phyloP scores from a whole-genome alignment of 2,329 filamentous ascomycete species.

The Aspergillus arachidicola region DNA sequence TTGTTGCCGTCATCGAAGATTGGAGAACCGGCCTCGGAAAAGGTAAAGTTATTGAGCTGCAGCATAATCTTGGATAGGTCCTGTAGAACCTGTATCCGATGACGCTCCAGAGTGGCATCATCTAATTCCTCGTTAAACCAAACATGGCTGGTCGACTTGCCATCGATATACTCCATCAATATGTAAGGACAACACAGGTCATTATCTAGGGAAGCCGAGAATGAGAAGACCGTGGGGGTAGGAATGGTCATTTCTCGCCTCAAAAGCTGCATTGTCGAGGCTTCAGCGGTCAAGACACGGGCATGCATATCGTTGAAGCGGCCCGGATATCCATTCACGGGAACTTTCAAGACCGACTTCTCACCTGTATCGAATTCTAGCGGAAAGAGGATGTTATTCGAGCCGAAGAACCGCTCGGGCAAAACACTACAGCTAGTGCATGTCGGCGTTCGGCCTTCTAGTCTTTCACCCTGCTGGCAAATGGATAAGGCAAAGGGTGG shows the following conservation, averaged over 20 bases:
- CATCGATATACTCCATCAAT: background rate
- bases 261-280: background rate
- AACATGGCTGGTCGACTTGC: no score
- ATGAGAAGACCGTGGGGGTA: background rate
- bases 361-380: background rate
- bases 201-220: background rate
- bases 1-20: background rate
- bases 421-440: background rate
- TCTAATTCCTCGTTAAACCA: no score
- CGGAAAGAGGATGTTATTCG: background rate
- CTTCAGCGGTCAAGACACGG: background rate
- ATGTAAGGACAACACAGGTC: background rate
- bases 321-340: background rate
- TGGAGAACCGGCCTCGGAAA: background rate
- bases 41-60: background rate
- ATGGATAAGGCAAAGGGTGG: no score
- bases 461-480: background rate
- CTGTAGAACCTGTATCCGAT: background rate
- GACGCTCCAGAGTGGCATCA: background rate
- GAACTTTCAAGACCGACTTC: background rate
- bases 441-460: background rate
- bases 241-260: background rate
- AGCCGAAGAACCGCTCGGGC: background rate
- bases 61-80: background rate
- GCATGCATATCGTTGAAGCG: background rate